Conservation (phyloP, 345 rosid species). For the Lenwebbia sp. region DNA sequence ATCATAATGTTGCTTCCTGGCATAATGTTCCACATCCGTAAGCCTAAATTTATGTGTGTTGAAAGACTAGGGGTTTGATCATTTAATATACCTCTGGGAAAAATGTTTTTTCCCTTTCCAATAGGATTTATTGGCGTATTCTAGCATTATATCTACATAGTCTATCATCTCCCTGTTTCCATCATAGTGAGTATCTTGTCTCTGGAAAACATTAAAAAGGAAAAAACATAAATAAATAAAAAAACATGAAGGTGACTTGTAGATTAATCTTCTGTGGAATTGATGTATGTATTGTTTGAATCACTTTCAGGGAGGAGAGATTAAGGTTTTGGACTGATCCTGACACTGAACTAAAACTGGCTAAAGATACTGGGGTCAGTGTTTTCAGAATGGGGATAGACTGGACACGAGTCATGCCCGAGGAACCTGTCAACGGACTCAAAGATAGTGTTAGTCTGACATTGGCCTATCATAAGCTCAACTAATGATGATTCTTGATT, state of each 20-base stretch:
- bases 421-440: constrained; percentile 68
- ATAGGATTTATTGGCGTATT: neutral
- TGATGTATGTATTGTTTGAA: constrained; percentile 1
- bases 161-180: neutral
- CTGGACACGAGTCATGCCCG: constrained; percentile 84
- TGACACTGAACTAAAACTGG: constrained; percentile 78
- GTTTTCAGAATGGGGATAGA: constrained; percentile 93
- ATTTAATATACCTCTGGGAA: neutral
- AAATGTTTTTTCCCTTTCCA: neutral
- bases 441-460: constrained; percentile 51
- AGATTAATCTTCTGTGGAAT: neutral
- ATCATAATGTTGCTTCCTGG: constrained; percentile 92
- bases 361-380: constrained; percentile 69
- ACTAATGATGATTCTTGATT: neutral
- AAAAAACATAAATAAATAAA: neutral
- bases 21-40: constrained; percentile 87
- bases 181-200: neutral
- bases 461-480: neutral
- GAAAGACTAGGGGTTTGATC: neutral
- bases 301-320: constrained; percentile 71
- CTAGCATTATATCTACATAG: neutral
- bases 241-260: neutral
- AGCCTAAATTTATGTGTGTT: constrained; percentile 22
- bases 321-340: constrained; percentile 97
- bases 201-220: neutral